These are phyloP conservation scores for Blastobotrys capitulatus DNA, from an alignment of 1,139 yeast genomes.

Conservation along the genomic window DNA sequence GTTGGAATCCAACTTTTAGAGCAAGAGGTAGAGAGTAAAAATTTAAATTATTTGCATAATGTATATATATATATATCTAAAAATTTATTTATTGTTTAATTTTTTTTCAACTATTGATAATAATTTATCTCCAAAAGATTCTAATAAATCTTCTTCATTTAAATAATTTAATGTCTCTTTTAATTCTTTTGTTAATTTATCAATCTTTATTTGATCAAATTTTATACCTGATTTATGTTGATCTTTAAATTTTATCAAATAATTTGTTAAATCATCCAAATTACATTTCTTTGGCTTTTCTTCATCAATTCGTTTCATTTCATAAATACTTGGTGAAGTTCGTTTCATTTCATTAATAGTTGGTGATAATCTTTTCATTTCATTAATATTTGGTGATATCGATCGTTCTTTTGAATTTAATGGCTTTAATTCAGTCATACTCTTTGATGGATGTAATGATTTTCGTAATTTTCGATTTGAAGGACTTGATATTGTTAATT, in stretches of 20 bases:
- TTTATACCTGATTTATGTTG: constrained; percentile 7
- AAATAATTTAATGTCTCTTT: constrained; percentile 15
- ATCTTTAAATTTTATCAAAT: constrained; percentile 19
- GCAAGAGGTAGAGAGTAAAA: background rate
- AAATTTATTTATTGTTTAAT: constrained; percentile 4
- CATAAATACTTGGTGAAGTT: background rate
- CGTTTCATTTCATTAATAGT: no score
- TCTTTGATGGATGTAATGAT: constrained; percentile 13
- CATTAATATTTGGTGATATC: background rate
- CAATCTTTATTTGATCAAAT: constrained; percentile 15
- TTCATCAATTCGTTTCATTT: constrained; percentile 2
- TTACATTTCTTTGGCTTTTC: background rate
- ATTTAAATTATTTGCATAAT: no score
- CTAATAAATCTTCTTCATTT: constrained; percentile 16
- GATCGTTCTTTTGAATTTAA: background rate
- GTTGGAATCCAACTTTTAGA: constrained; percentile 1
- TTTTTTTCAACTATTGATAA: constrained; percentile 17
- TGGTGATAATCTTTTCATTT: background rate
- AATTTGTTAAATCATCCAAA: constrained; percentile 15
- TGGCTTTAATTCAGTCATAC: constrained; percentile 14
- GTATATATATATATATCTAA: background rate
- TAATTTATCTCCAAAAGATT: constrained; percentile 23
- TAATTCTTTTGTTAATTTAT: constrained; percentile 20
- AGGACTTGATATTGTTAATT: constrained; percentile 12
- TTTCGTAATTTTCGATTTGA: background rate